Base-by-base conservation (phyloP, 2,329 filamentous ascomycete genomes). In the Claviceps humidiphila region DNA sequence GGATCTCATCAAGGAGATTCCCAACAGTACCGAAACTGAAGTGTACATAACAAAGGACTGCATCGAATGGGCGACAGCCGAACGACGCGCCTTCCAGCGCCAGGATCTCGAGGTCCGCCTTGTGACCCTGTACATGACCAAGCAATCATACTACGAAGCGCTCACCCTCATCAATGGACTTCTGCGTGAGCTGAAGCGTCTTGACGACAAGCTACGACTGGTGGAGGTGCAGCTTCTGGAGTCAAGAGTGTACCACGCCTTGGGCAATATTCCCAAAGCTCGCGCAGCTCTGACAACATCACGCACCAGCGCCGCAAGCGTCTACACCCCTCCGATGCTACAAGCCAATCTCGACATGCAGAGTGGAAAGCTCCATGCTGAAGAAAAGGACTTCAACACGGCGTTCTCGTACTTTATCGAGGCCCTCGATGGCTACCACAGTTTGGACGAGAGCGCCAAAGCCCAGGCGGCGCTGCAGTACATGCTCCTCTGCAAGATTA, bases 401-500 rank as follows among this genome's bases (percentile, higher is more conserved):
- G 89, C 93, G 49, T 98, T 87, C 71, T 96, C 90, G 49, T 98
- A 98, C 77, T 98, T 98, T 71, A 97, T 98, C 69, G 93, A 98
- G 74, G 93, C 94, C 2, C 82, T 98, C 57, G 93, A 98, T 67
- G 93, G 93, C 55, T 98, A 97, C 71, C 89, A 93, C 71, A 84
- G 85, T 47, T 89, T 95, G 68, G 93, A 98, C 60, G 89, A 95
- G 66, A 74, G 83, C 41, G 74, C 78, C 58, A 89, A 90, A 71
- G 93, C 94, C n/a, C 94, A 91, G n/a, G 88, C 91, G 13, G 89
- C 93, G 11, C 76, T 98, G 58, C 93, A 98, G 75, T 98, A 98
- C 77, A 98, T 98, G 93, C 81, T 98, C 51, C 83, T 98, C 39
- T 97, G 93, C 82, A 98, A 98, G 76, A 93, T 98, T 69, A 98